Percentiles rank a stretch among this genome's conserved stretches.
Conservation (phyloP, 2,329 filamentous ascomycete species). For the Chrysosporium keratinophilum region DNA sequence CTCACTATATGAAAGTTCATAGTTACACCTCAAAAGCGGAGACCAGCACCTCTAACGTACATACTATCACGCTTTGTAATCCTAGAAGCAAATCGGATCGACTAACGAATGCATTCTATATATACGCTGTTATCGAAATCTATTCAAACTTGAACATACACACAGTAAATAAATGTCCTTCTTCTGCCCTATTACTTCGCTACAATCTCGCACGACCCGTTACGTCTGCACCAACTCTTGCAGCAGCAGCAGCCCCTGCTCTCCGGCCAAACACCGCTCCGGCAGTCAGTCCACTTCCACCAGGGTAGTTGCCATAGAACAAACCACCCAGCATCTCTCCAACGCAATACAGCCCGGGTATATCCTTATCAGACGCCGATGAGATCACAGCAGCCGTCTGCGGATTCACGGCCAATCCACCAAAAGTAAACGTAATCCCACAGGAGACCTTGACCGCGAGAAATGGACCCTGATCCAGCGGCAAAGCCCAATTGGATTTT, state of each 20-base stretch:
- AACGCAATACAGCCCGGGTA: conserved; percentile 49
- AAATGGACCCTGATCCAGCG: conserved; percentile 48
- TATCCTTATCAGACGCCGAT: conserved; percentile 34
- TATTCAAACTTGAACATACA: no score
- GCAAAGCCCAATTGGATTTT: conserved; percentile 58
- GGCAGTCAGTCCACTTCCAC: conserved; percentile 52
- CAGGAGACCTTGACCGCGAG: conserved; percentile 54
- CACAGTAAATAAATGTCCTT: no score
- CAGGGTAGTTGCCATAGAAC: conserved; percentile 55
- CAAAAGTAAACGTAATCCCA: conserved; percentile 60
- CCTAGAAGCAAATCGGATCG: no score
- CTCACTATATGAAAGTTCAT: no score
- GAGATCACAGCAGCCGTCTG: conserved; percentile 45
- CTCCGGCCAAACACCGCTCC: conserved; percentile 46
- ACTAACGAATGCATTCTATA: no score
- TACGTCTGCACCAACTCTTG: background rate
- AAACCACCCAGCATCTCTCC: conserved; percentile 59
- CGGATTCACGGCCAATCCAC: conserved; percentile 49
- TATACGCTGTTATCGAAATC: no score
- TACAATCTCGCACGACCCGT: background rate
- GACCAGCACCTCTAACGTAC: no score
- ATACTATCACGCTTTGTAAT: no score
- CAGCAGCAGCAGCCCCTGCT: conserved; percentile 32
- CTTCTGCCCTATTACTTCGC: no score
- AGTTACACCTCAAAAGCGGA: no score